Percentiles rank a stretch among this genome's conserved stretches.
phyloP scores from a whole-genome alignment of 2,329 filamentous ascomycete genomes.

The Neoarthrinium moseri region DNA sequence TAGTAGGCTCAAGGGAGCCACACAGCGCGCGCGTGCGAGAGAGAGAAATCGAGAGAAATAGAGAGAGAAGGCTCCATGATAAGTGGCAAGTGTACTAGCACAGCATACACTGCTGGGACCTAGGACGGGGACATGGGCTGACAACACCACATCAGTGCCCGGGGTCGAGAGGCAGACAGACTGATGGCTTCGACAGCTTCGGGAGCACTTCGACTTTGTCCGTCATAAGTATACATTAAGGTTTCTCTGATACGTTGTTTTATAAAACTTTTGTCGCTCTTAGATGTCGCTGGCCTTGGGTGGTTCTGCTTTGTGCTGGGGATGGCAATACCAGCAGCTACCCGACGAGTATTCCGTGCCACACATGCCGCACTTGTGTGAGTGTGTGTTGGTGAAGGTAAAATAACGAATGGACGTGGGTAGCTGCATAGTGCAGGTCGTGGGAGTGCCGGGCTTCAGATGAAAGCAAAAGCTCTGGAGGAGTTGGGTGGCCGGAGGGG shows the following conservation, averaged over 20 bases:
- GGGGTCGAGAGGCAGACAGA: no score
- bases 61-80: no score
- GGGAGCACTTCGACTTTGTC: no score
- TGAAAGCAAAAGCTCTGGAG: background rate
- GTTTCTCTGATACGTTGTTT: no score
- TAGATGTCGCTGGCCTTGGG: background rate
- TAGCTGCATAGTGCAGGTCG: conserved; percentile 4
- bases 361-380: conserved; percentile 32
- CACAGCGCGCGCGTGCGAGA: no score
- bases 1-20: no score
- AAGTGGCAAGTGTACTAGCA: no score
- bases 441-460: background rate
- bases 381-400: conserved; percentile 25
- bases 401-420: background rate
- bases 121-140: no score
- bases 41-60: no score
- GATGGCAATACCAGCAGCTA: conserved; percentile 36
- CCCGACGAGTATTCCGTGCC: conserved; percentile 32
- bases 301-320: conserved; percentile 25
- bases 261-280: background rate
- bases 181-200: no score
- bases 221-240: conserved; percentile 7
- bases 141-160: no score
- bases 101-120: no score
- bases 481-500: background rate